These are phyloP conservation scores for Senna tora DNA, from an alignment of 306 rosid species.

Conservation along the genomic window DNA sequence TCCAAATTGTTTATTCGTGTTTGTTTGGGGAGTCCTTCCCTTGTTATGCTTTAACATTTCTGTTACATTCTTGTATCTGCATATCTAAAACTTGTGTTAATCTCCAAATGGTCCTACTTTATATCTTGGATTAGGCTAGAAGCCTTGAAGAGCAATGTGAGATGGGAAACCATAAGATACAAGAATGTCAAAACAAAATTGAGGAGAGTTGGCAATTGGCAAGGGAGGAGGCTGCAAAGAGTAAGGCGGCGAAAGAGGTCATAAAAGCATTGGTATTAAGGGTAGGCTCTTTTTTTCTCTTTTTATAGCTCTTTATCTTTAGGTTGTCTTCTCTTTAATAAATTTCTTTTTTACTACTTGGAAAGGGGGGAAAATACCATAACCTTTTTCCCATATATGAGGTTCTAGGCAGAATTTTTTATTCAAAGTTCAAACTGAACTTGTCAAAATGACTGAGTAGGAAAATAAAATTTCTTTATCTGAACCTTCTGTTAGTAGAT, in stretches of 20 bases:
- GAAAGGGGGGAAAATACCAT: not conserved
- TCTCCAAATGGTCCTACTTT: slow-evolving; percentile 19
- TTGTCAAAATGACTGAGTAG: not conserved
- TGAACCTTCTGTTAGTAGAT: not conserved
- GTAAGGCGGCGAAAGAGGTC: slow-evolving; percentile 76
- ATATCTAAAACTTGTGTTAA: not conserved
- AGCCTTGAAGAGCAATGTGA: slow-evolving; percentile 70
- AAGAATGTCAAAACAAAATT: slow-evolving; percentile 57
- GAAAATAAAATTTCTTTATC: not conserved
- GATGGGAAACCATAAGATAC: slow-evolving; percentile 58
- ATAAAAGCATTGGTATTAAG: slow-evolving; percentile 74
- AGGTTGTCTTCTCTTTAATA: not conserved
- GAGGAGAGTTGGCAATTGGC: slow-evolving; percentile 75
- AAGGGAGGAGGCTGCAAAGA: slow-evolving; percentile 70
- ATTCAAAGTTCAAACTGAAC: not conserved
- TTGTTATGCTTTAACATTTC: slow-evolving; percentile 1
- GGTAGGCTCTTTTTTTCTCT: slow-evolving; percentile 47
- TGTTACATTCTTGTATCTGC: slow-evolving; percentile 4
- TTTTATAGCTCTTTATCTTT: not conserved
- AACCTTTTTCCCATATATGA: not conserved
- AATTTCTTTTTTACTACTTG: not conserved
- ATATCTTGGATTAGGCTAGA: slow-evolving; percentile 49
- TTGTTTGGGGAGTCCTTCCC: not conserved
- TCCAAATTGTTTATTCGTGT: not conserved
- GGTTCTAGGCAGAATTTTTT: not conserved